Base-by-base conservation (phyloP, 73 alveolate species). In the Paraurostyla sp. region DNA sequence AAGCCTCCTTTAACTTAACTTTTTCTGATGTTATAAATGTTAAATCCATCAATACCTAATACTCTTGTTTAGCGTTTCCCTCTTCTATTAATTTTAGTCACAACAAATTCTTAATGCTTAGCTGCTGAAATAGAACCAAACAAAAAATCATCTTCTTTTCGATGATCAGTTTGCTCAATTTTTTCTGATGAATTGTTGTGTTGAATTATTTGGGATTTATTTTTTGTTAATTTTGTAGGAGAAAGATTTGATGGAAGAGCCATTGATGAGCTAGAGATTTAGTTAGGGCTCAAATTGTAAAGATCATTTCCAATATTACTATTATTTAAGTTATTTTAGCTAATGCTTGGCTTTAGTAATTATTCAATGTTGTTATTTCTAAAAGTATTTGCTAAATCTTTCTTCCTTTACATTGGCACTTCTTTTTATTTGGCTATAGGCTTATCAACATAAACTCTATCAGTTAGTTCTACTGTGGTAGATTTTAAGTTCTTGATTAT, bases 31-130 rank as follows among this genome's bases (percentile, higher is more conserved):
- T 91, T 91, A 48, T 91, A 91, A 40, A 91, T 78, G 57, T 85
- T 76, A 41, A 43, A 91, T 41, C 90, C 92, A 65, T 91, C 96
- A 15, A 91, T 91, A 11, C 96, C 96, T 18, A 91, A 83, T 23
- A 87, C 58, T 48, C 96, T 84, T 33, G 35, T 50, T 49, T 91
- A 93, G 30, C 86, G 48, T 81, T 85, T 91, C 0, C 96, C 96
- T 49, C 87, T 73, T 43, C 69, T 36, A 69, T 91, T 91, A 30
- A 91, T 85, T 45, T 91, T 91, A 40, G 87, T 54, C 0, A 91
- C 92, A 30, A 62, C 56, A 36, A 84, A 91, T 59, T 91, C 96
- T 62, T 91, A 76, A 29, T 86, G 69, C 43, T 73, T 78, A n/a
- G 89, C 71, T 2, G 96, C 96, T 9, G 96, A 71, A 48, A 75